Base-by-base conservation (phyloP, 805 yeast genomes). In the Cyberlindnera saturnus region DNA sequence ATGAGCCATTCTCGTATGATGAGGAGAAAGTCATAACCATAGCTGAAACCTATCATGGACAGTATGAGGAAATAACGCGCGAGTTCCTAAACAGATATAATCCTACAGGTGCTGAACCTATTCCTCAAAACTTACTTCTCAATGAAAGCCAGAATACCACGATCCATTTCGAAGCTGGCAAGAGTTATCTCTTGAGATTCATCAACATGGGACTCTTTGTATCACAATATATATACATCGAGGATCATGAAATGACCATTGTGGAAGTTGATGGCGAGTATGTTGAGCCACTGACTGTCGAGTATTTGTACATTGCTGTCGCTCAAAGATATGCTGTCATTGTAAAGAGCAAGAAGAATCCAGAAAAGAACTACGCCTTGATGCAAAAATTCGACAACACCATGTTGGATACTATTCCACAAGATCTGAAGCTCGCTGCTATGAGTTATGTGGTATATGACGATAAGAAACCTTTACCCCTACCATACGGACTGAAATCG, bases 41-140 rank as follows among this genome's bases (percentile, higher is more conserved):
- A 8, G 60, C 79, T 34, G 95, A 85, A 49, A 73, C 81, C 66
- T 85, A 84, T 59, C 86, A 81, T 55, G 64, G 68, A 29, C 66
- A 73, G 39, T 71, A 79, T 48, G 63, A 65, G 26, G 71, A 63
- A 3, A 66, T 82, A 23, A 60, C 69, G 39, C 50, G 62, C 16
- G 65, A 66, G 33, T 84, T 82, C 59, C 60, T 80, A 54, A 71
- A 74, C 34, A 68, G 85, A 50, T 85, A 75, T 56, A 85, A 85
- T 52, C 95, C 95, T 17, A 84, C 90, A 2, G 95, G 95, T 34
- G 88, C 86, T 15, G 95, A 85, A 58, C 95, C 95, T 14, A 72
- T 84, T 40, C 91, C 91, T 3, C 81, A 80, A 48, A 79, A 77
- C 54, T 46, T 77, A 16, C 64, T 85, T 34, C 74, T 83, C 57